Conservation (phyloP, 2,329 filamentous ascomycete species). For the Helotiales sp. region DNA sequence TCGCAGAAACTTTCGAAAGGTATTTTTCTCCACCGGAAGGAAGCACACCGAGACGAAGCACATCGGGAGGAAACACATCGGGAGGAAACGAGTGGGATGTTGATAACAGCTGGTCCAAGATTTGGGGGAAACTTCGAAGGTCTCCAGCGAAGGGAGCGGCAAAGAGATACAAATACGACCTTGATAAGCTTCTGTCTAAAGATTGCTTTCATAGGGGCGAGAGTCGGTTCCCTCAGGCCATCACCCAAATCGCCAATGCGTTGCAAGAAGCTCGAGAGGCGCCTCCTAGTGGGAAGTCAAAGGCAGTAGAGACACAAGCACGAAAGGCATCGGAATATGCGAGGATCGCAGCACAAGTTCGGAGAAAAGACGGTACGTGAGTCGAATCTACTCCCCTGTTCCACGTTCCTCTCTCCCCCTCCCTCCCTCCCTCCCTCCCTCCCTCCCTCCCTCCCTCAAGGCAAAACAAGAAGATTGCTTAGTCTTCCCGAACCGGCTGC, state of each 20-base stretch:
- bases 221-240: background rate
- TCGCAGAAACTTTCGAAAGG: background rate
- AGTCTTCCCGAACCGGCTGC: too few species aligned
- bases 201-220: background rate
- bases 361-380: background rate
- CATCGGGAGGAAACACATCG: background rate
- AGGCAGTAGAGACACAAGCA: background rate
- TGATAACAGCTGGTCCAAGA: background rate
- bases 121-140: background rate
- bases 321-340: background rate
- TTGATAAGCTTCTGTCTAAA: background rate
- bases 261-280: background rate
- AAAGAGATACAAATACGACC: background rate
- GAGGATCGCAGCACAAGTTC: background rate
- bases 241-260: background rate
- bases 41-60: too few species aligned
- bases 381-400: background rate
- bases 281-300: background rate
- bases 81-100: background rate
- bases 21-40: too few species aligned
- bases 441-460: too few species aligned
- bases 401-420: too few species aligned
- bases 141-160: background rate
- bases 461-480: too few species aligned
- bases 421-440: too few species aligned